phyloP scores from a whole-genome alignment of 306 rosid species.

The Herpetospermum pedunculosum region DNA sequence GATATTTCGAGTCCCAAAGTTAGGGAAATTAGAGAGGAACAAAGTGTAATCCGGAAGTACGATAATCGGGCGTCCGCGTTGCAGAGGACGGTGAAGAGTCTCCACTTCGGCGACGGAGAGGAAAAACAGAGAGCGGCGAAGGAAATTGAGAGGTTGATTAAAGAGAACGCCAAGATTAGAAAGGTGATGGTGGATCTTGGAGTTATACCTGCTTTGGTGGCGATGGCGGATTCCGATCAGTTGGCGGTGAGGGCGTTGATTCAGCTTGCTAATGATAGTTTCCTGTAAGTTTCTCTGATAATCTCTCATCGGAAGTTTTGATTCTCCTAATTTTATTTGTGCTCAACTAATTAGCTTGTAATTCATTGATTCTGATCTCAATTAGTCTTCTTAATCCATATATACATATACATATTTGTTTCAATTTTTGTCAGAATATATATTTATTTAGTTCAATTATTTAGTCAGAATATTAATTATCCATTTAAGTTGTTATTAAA shows the following conservation, averaged over 20 bases:
- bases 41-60: constrained; percentile 2
- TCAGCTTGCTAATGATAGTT: constrained; percentile 56
- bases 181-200: constrained; percentile 68
- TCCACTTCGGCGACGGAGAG: constrained; percentile 76
- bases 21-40: constrained; percentile 8
- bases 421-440: too few species aligned
- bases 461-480: too few species aligned
- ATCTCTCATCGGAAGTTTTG: background rate
- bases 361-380: background rate
- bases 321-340: background rate
- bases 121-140: constrained; percentile 61
- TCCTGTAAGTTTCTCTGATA: constrained; percentile 35
- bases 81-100: constrained; percentile 75
- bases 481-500: background rate
- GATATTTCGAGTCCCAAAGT: constrained; percentile 13
- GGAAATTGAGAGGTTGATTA: constrained; percentile 54
- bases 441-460: too few species aligned
- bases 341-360: background rate
- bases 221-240: constrained; percentile 46
- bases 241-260: constrained; percentile 44
- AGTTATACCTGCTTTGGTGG: constrained; percentile 70
- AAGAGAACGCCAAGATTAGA: constrained; percentile 44
- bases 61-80: constrained; percentile 24
- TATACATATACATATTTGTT: background rate
- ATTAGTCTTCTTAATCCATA: background rate